Evolutionary conservation across 768 basidiomycete species (phyloP), one percentile per base, ranked within the genome.

Genomic region (Coprinopsis cinerea): DNA sequence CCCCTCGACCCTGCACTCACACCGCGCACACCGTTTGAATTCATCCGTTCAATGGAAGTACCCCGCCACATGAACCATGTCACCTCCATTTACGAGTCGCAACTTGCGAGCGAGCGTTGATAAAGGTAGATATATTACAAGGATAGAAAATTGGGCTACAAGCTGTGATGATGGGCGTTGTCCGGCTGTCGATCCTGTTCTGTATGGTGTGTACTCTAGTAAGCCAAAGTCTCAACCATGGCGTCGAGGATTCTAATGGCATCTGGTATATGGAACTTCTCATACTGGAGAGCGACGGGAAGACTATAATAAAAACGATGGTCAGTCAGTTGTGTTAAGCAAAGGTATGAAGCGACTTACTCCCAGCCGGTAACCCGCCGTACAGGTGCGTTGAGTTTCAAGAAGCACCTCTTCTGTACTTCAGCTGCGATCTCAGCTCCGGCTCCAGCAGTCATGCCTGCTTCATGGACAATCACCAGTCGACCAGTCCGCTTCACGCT

Each of bases 211-310:
- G 10, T 11, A 20, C 43, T 53, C 56, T 55, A 90, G 64, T 83
- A 95, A 23, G 74, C 66, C 57, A 95, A 70, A 2, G 92, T 92
- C 64, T 93, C 88, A 42, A 94, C 74, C 10, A 94, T 69, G 20
- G 82, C 87, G 60, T 95, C 92, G 51, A 93, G 63, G 34, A 96
- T 72, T 44, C 92, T 77, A 54, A 97, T 73, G 1, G 85, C 74
- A 61, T 96, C 93, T 1, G 93, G 93, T 58, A 93, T 83, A 67
- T 87, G 82, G 66, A 96, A 95, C 67, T 90, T 93, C 70, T 97
- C 93, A 58, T 81, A 96, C 49, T 86, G 83, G 55, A 96, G 70
- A 28, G 81, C 86, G 20, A 82, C 82, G 2, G 92, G 92, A n/a
- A 83, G 80, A 56, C 90, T 93, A 48, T 32, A 39, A 37, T 47